A percentile compares a stretch with the other conserved stretches of the same genome.
Conservation (phyloP, 106 monocot genomes). For the Dactylorhiza incarnata region DNA sequence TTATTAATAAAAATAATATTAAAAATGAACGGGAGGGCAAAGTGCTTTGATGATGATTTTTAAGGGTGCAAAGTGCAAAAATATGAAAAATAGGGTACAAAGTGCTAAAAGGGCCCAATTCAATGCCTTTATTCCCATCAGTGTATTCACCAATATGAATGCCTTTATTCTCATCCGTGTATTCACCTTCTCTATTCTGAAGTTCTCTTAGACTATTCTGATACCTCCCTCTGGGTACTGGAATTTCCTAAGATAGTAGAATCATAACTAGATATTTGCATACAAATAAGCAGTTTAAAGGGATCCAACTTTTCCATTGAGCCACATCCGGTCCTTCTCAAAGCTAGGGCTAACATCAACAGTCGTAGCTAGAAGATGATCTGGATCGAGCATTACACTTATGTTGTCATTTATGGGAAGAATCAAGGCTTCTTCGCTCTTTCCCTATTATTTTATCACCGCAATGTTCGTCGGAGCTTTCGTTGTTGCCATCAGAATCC, state of each 20-base stretch:
- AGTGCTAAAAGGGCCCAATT: too few relatives aligned
- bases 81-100: too few relatives aligned
- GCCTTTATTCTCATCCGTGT: conserved; percentile 73
- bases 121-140: too few relatives aligned
- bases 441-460: conserved; percentile 99
- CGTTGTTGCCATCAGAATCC: conserved; percentile 81
- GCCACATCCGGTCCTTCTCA: conserved; percentile 84
- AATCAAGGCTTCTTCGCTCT: conserved; percentile 85
- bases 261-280: neutral
- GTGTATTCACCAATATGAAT: too few relatives aligned
- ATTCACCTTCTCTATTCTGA: conserved; percentile 50
- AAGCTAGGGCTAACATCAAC: conserved; percentile 86
- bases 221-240: conserved; percentile 66
- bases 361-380: conserved; percentile 88
- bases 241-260: conserved; percentile 56
- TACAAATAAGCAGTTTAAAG: conserved; percentile 4
- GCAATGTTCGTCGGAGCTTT: conserved; percentile 95
- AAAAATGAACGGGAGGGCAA: too few relatives aligned
- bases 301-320: conserved; percentile 66
- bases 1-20: too few relatives aligned
- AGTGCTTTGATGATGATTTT: too few relatives aligned
- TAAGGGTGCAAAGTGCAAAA: too few relatives aligned
- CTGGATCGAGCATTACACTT: conserved; percentile 84
- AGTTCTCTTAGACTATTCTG: conserved; percentile 90
- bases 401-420: conserved; percentile 94